phyloP scores from a whole-genome alignment of 495 filamentous ascomycete species.

The Chaetomium cochliodes region DNA sequence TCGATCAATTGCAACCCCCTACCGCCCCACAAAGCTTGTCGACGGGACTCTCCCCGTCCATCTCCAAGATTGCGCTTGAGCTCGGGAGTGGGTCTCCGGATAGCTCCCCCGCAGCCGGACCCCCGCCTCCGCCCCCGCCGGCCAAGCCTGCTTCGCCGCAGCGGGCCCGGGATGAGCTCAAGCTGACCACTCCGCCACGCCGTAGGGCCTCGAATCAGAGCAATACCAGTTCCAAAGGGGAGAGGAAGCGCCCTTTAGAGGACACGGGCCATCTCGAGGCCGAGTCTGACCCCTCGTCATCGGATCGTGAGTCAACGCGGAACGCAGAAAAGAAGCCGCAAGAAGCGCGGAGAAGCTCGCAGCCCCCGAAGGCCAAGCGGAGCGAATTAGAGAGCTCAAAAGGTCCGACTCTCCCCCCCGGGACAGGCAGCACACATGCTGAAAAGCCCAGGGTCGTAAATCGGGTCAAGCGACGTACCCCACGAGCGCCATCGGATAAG shows the following conservation, averaged over 20 bases:
- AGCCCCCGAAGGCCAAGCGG: not conserved
- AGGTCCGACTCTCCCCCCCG: constrained; percentile 22
- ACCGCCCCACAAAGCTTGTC: constrained; percentile 13
- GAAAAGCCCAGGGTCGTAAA: constrained; percentile 21
- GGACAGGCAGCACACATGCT: constrained; percentile 19
- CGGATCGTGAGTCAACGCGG: constrained; percentile 21
- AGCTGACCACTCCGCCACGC: not conserved
- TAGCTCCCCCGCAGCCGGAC: constrained; percentile 3
- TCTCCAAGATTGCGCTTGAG: constrained; percentile 32
- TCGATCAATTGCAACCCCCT: constrained; percentile 39
- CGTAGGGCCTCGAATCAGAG: not conserved
- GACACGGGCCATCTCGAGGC: constrained; percentile 20
- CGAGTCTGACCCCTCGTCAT: constrained; percentile 15
- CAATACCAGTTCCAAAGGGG: not conserved
- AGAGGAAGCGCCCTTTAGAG: constrained; percentile 12
- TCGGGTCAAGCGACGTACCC: constrained; percentile 9
- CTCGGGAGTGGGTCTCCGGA: constrained; percentile 12
- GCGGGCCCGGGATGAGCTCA: not conserved
- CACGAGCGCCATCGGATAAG: constrained; percentile 5
- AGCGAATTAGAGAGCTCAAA: constrained; percentile 23
- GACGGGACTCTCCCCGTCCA: constrained; percentile 34
- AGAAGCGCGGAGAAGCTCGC: constrained; percentile 27
- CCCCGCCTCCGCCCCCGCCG: constrained; percentile 9
- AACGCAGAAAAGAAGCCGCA: constrained; percentile 4
- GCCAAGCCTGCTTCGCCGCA: constrained; percentile 20